These are phyloP conservation scores for Suhomyces emberorum DNA, from an alignment of 805 yeast genomes.

Conservation along the genomic window DNA sequence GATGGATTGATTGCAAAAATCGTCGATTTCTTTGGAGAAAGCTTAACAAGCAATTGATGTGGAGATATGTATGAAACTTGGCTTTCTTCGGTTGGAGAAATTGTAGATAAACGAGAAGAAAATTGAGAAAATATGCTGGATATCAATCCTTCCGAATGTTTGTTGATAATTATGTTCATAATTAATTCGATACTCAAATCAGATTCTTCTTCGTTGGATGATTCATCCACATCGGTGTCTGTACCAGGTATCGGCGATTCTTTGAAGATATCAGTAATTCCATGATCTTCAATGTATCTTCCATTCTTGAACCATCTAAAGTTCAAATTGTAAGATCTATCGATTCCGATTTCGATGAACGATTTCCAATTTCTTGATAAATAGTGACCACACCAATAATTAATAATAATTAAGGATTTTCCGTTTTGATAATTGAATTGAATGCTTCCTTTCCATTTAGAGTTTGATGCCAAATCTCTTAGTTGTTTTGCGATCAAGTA, in stretches of 20 bases:
- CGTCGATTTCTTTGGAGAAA: constrained; percentile 30
- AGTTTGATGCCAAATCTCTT: constrained; percentile 39
- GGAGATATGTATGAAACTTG: constrained; percentile 19
- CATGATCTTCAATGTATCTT: constrained; percentile 26
- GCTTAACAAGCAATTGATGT: constrained; percentile 32
- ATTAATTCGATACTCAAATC: constrained; percentile 35
- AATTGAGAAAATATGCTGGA: constrained; percentile 16
- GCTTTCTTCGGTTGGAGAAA: not conserved
- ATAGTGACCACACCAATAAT: constrained; percentile 57
- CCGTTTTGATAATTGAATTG: constrained; percentile 57
- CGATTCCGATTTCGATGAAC: constrained; percentile 61
- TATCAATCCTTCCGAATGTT: constrained; percentile 36
- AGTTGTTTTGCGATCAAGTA: constrained; percentile 59
- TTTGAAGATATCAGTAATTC: constrained; percentile 11
- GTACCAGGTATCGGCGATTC: constrained; percentile 14
- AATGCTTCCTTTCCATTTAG: constrained; percentile 58
- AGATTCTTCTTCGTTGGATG: constrained; percentile 14
- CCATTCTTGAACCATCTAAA: constrained; percentile 67
- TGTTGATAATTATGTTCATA: constrained; percentile 34
- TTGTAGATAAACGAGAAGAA: not conserved
- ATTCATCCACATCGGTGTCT: constrained; percentile 13
- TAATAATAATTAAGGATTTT: constrained; percentile 50
- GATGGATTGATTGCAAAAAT: constrained; percentile 39
- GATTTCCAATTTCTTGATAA: constrained; percentile 47
- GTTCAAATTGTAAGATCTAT: constrained; percentile 43